Evolutionary conservation across 2,329 filamentous ascomycete species (phyloP).

Genomic region (Chaetomium globosum): DNA sequence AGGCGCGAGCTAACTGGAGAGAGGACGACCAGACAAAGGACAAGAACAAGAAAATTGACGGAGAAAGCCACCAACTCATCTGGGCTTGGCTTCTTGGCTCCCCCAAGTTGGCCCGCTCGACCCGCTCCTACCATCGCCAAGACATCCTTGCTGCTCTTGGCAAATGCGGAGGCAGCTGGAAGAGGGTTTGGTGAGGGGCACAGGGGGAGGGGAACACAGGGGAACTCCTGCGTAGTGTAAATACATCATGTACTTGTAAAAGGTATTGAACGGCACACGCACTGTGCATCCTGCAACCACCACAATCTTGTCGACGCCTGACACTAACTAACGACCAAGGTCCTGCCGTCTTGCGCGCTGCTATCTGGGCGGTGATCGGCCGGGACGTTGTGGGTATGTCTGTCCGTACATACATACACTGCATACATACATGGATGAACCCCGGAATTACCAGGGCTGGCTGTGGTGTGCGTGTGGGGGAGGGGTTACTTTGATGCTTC

Average conservation of each 20-base stretch:
- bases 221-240: too few species aligned
- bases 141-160: neutral
- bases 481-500: neutral
- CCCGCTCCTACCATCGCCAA: conserved; percentile 3
- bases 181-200: neutral
- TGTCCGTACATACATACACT: too few species aligned
- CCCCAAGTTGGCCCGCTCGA: neutral
- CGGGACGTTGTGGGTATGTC: too few species aligned
- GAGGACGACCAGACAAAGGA: neutral
- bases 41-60: neutral
- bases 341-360: neutral
- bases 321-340: neutral
- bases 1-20: neutral
- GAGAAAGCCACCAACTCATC: neutral
- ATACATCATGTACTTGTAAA: neutral
- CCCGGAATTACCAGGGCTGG: neutral
- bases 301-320: neutral
- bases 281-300: conserved; percentile 8
- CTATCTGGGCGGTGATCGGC: neutral
- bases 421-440: neutral
- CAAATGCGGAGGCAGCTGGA: conserved; percentile 1
- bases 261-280: neutral
- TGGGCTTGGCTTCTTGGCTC: neutral
- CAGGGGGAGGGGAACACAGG: neutral
- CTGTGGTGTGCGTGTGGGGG: neutral